Evolutionary conservation across 2,329 filamentous ascomycete genomes (phyloP).

Genomic region (Colletotrichum sidae): DNA sequence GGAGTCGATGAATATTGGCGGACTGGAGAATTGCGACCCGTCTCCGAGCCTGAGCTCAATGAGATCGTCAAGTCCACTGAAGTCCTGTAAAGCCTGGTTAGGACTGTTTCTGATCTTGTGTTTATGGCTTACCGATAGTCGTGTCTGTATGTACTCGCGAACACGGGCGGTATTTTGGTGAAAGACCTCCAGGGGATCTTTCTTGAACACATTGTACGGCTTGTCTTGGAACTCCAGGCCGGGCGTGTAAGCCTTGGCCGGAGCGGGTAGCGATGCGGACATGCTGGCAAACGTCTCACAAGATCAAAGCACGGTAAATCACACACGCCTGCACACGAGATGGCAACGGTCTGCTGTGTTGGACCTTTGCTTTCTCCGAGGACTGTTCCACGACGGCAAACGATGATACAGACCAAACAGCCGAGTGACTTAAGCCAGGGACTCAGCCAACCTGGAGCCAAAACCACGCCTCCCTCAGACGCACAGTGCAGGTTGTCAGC

Average conservation of each 20-base stretch:
- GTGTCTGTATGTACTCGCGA: background rate
- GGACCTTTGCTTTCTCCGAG: too few relatives aligned
- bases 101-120: background rate
- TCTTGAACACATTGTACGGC: background rate
- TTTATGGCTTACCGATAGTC: background rate
- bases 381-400: too few relatives aligned
- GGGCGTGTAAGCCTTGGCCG: background rate
- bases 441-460: too few relatives aligned
- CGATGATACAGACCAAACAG: too few relatives aligned
- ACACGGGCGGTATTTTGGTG: background rate
- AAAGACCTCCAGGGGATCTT: background rate
- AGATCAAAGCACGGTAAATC: too few relatives aligned
- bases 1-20: background rate
- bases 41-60: background rate
- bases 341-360: too few relatives aligned
- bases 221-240: background rate
- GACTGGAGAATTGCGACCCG: background rate
- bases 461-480: too few relatives aligned
- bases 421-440: too few relatives aligned
- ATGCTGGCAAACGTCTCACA: background rate
- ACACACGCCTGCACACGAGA: too few relatives aligned
- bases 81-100: background rate
- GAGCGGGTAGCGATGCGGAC: background rate
- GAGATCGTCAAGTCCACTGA: background rate
- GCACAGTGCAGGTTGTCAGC: too few relatives aligned